A percentile compares a stretch with the other conserved stretches of the same genome.
Conservation (phyloP, 257 asterid species). For the Ajuga chamaepitys region DNA sequence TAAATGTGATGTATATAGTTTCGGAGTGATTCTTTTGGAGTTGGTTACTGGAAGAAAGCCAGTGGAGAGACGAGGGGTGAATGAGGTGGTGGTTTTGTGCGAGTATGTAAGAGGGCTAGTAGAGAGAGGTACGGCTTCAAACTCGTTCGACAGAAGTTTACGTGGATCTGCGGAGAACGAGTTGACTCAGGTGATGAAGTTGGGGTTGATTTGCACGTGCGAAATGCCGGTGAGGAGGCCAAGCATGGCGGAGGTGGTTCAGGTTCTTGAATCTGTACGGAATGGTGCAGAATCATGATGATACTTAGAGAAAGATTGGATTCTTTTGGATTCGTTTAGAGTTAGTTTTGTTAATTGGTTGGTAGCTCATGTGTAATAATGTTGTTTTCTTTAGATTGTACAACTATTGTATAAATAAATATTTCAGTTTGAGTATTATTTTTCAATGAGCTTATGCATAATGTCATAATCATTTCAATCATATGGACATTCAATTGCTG, state of each 20-base stretch:
- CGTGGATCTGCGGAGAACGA: slow-evolving; percentile 68
- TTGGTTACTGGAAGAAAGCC: slow-evolving; percentile 86
- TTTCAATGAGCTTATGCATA: background rate
- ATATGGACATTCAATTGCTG: background rate
- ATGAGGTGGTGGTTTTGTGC: slow-evolving; percentile 70
- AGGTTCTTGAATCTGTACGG: slow-evolving; percentile 79
- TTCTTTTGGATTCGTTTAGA: background rate
- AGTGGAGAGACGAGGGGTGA: slow-evolving; percentile 51
- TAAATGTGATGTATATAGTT: slow-evolving; percentile 79
- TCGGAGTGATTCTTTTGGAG: slow-evolving; percentile 72
- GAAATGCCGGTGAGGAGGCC: slow-evolving; percentile 73
- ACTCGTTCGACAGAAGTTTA: slow-evolving; percentile 62
- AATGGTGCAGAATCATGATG: slow-evolving; percentile 50
- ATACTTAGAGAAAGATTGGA: background rate
- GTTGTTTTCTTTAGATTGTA: background rate
- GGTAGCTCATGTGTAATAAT: background rate
- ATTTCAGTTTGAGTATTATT: background rate
- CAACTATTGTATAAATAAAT: background rate
- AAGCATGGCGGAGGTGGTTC: slow-evolving; percentile 91
- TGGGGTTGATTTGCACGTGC: slow-evolving; percentile 72
- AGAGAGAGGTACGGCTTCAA: slow-evolving; percentile 56
- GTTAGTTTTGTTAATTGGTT: background rate
- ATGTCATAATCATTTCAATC: background rate
- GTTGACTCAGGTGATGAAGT: slow-evolving; percentile 77
- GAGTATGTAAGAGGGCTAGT: slow-evolving; percentile 63